Evolutionary conservation across 179 eudicot species (phyloP), one percentile per base, ranked within the genome.

Genomic region (Amaranthus tricolor): DNA sequence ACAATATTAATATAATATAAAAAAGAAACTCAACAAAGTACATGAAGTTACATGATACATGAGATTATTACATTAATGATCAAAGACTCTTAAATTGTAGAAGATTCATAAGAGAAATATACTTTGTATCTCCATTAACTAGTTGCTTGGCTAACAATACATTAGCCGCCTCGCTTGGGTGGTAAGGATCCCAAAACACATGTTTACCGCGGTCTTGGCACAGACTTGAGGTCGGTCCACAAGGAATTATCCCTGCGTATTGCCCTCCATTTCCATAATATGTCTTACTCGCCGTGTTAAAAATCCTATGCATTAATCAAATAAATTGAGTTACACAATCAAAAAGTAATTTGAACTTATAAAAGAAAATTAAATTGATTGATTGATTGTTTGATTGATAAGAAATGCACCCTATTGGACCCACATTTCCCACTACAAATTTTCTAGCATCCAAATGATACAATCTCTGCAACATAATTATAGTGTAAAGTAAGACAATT

Each of bases 161-260:
- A 51, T 91, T 96, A 57, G 99, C 96, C 67, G 99, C 99, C 77
- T 96, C 82, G 55, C 99, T 96, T 2, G 99, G 98, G 80, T 96
- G 99, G 77, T 96, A 96, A 64, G 98, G 97, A 77, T 96, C 99
- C 99, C 99, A 96, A 64, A 96, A 93, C 20, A 96, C 96, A 53
- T 96, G 96, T 71, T 89, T 96, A 70, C 82, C 86, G 1, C 97
- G 85, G 73, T 96, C 98, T 19, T 82, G 54, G 72, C 99, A 96
- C 84, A 96, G 50, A 63, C 86, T 91, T 19, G 99, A 96, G 0
- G 85, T 75, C 0, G 99, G 96, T 48, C 96, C 94, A 55, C 99
- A 96, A 5, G 99, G 99, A 63, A 96, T 74, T 40, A 96, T 91
- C 12, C 99, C 99, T 0, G 97, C 98, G 51, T 78, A 89, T 65